phyloP scores from a whole-genome alignment of 805 yeast species.

The Candida stauntonica region DNA sequence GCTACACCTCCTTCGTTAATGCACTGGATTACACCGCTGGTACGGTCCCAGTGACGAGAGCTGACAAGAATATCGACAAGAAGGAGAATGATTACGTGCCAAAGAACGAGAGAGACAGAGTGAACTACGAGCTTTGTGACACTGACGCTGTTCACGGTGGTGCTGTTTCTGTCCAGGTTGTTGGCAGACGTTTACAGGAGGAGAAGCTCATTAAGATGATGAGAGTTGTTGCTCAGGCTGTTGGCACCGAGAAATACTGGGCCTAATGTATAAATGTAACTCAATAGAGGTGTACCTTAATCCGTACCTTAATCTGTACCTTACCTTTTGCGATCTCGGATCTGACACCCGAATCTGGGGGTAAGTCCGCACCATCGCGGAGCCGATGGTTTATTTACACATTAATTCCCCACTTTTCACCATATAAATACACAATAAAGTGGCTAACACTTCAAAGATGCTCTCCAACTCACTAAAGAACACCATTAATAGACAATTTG shows the following conservation, averaged over 20 bases:
- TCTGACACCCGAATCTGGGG: no score
- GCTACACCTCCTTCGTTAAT: constrained; percentile 53
- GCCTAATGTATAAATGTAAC: neutral
- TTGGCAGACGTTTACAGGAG: constrained; percentile 56
- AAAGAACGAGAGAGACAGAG: constrained; percentile 38
- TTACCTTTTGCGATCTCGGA: no score
- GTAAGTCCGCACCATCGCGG: no score
- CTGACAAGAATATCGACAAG: constrained; percentile 39
- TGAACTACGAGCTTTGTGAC: constrained; percentile 43
- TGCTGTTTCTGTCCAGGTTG: constrained; percentile 62
- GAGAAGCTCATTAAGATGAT: constrained; percentile 53
- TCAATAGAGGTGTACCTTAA: no score
- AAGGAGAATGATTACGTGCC: constrained; percentile 30
- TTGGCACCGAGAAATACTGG: constrained; percentile 27
- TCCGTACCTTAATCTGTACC: no score
- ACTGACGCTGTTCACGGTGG: constrained; percentile 52
- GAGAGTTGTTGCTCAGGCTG: constrained; percentile 31
- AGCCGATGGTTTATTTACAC: no score
- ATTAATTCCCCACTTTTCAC: no score
- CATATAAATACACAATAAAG: no score
- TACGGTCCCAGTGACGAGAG: constrained; percentile 54
- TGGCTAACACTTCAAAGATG: no score
- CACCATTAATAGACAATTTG: neutral
- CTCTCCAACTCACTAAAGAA: no score
- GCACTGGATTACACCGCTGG: constrained; percentile 54